Conservation (phyloP, 208 protist species). For the Sergeia podlipaevii region DNA sequence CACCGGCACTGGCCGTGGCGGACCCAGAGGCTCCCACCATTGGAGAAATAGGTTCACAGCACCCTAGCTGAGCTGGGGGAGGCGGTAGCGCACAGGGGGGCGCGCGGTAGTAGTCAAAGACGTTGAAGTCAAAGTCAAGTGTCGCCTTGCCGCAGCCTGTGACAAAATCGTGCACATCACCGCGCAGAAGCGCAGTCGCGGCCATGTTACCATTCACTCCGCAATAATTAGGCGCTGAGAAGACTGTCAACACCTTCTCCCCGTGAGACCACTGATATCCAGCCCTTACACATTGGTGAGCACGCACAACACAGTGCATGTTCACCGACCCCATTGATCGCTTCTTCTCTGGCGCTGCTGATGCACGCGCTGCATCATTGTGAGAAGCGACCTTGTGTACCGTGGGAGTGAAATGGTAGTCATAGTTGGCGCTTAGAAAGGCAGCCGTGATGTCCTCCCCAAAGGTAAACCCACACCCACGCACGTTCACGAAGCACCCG, state of each 20-base stretch:
- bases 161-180: slow-evolving; percentile 27
- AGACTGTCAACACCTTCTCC: slow-evolving; percentile 58
- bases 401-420: slow-evolving; percentile 25
- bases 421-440: slow-evolving; percentile 70
- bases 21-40: no score
- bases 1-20: no score
- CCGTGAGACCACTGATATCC: slow-evolving; percentile 77
- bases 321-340: slow-evolving; percentile 10
- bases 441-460: slow-evolving; percentile 57
- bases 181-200: slow-evolving; percentile 62
- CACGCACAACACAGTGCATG: slow-evolving; percentile 93
- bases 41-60: no score
- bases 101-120: slow-evolving; percentile 34
- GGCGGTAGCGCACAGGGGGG: slow-evolving; percentile 5
- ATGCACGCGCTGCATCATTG: background rate
- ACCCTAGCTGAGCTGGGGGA: no score
- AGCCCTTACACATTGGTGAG: slow-evolving; percentile 92
- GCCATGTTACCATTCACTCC: slow-evolving; percentile 64
- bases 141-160: slow-evolving; percentile 14
- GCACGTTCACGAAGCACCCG: slow-evolving; percentile 51
- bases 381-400: slow-evolving; percentile 11
- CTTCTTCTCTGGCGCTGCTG: background rate
- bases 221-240: slow-evolving; percentile 89
- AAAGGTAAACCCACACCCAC: slow-evolving; percentile 77
- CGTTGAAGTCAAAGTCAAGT: slow-evolving; percentile 61